A percentile compares a stretch with the other conserved stretches of the same genome.
Evolutionary conservation across 106 monocot genomes (phyloP).

Genomic region (Dendrobium catenatum): DNA sequence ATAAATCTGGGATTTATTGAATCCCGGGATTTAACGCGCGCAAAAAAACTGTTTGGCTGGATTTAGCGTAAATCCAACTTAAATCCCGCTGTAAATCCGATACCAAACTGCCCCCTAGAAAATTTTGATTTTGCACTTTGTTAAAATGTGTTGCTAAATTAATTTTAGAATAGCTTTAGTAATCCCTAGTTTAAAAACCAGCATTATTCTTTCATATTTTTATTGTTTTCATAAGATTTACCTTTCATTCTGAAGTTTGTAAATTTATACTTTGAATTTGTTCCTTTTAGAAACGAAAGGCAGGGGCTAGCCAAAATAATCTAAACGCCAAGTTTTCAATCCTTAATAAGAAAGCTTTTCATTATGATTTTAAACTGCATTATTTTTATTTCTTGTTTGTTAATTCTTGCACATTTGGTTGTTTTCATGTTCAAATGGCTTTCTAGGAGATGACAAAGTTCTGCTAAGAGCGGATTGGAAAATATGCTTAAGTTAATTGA

Average conservation of each 20-base stretch:
- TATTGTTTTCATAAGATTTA: not conserved
- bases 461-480: too few relatives aligned
- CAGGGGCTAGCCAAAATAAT: not conserved
- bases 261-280: not conserved
- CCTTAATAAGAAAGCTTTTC: not conserved
- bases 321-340: not conserved
- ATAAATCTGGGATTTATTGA: too few relatives aligned
- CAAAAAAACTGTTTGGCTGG: too few relatives aligned
- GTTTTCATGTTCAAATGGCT: too few relatives aligned
- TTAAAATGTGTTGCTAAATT: not conserved
- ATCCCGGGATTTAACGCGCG: too few relatives aligned
- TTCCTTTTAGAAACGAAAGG: not conserved
- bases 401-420: too few relatives aligned
- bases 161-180: not conserved
- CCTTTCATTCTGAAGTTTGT: not conserved
- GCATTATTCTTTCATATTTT: not conserved
- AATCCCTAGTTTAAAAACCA: not conserved
- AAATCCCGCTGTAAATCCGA: too few relatives aligned
- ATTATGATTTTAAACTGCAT: too few relatives aligned
- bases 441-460: too few relatives aligned
- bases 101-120: not conserved
- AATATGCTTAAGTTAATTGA: too few relatives aligned
- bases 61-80: too few relatives aligned
- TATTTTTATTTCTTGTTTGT: too few relatives aligned
- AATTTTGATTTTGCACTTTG: not conserved